These are phyloP conservation scores for Pseudogymnoascus sp. DNA, from an alignment of 2,329 filamentous ascomycete genomes.

Conservation along the genomic window DNA sequence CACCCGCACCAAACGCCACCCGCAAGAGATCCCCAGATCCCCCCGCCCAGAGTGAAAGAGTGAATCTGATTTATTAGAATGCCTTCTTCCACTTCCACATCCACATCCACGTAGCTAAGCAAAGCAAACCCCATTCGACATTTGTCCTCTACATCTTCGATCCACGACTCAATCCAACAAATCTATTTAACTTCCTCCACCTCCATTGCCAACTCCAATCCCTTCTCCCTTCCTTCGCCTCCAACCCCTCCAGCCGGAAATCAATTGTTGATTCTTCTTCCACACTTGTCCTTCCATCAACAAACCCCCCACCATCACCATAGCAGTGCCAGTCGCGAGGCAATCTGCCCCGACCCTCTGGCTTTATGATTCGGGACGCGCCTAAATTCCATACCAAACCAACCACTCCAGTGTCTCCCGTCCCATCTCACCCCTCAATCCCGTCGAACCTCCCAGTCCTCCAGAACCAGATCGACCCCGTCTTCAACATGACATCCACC, in stretches of 20 bases:
- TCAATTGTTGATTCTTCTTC: conserved; percentile 6
- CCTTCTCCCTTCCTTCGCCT: background rate
- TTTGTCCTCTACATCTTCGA: background rate
- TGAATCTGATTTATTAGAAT: conserved; percentile 8
- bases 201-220: background rate
- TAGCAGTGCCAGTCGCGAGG: background rate
- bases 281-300: background rate
- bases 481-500: conserved; percentile 59
- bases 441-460: conserved; percentile 63
- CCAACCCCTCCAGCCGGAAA: background rate
- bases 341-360: background rate
- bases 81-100: background rate
- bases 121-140: background rate
- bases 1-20: background rate
- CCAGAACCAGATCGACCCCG: conserved; percentile 64
- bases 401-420: conserved; percentile 63
- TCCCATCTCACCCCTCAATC: conserved; percentile 60
- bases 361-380: conserved; percentile 33
- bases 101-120: conserved; percentile 3
- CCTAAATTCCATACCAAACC: conserved; percentile 56
- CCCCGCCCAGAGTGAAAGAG: background rate
- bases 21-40: background rate
- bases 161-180: background rate
- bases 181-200: background rate
- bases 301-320: background rate